Conservation (phyloP, 2,329 filamentous ascomycete species). For the Parastagonospora avenae region DNA sequence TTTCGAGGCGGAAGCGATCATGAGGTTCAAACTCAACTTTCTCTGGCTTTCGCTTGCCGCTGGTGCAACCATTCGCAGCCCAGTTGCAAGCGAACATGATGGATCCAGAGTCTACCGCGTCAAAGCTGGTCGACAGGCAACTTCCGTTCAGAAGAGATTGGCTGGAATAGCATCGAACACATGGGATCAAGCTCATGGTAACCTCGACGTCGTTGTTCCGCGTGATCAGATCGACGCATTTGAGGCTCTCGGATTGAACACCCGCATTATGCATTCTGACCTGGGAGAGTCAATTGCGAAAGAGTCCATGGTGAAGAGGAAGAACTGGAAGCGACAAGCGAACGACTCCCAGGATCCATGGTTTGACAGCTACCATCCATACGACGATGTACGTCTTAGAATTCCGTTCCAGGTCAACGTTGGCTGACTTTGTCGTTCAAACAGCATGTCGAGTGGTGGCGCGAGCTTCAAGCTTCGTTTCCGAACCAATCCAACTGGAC, state of each 20-base stretch:
- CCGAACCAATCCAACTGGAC: slow-evolving; percentile 37
- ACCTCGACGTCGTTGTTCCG: slow-evolving; percentile 53
- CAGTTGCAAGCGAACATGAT: slow-evolving; percentile 40
- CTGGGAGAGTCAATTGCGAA: slow-evolving; percentile 51
- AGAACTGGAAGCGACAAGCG: slow-evolving; percentile 26
- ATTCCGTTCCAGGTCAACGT: not conserved
- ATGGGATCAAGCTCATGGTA: slow-evolving; percentile 42
- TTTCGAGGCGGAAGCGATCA: slow-evolving; percentile 3
- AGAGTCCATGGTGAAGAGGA: slow-evolving; percentile 52
- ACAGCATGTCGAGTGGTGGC: slow-evolving; percentile 22
- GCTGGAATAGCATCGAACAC: slow-evolving; percentile 42
- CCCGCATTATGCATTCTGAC: slow-evolving; percentile 50
- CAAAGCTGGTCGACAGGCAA: slow-evolving; percentile 39
- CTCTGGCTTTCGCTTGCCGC: slow-evolving; percentile 21
- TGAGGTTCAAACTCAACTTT: slow-evolving; percentile 21
- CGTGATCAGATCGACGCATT: slow-evolving; percentile 48
- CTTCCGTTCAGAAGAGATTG: slow-evolving; percentile 42
- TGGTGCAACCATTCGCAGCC: slow-evolving; percentile 27
- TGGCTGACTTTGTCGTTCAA: not conserved
- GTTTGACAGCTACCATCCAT: slow-evolving; percentile 42
- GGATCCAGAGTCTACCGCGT: slow-evolving; percentile 51
- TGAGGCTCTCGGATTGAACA: slow-evolving; percentile 43
- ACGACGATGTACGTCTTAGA: slow-evolving; percentile 25
- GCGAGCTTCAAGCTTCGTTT: slow-evolving; percentile 31
- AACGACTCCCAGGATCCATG: slow-evolving; percentile 24